Evolutionary conservation across 225 moss, liverwort and hornwort species (phyloP), one percentile per base, ranked within the genome.

Genomic region (Takakia lepidozioides): DNA sequence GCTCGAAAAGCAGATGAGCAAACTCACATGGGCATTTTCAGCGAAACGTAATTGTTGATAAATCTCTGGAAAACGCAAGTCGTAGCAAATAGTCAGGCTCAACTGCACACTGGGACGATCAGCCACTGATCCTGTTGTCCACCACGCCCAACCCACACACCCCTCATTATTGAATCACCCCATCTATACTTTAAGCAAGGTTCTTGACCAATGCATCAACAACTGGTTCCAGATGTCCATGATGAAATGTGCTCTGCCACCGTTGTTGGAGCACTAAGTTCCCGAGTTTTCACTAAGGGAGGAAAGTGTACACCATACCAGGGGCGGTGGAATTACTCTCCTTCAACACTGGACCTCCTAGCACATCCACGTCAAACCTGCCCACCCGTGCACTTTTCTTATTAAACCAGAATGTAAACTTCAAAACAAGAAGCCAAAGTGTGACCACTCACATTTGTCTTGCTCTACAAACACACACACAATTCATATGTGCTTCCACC

Each of bases 331-430:
- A 69, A 25, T 67, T 67, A 59, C 87, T 87, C 71, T 98, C 95
- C 70, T 80, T 83, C 57, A 98, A 68, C 27, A 83, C 73, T 38
- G 84, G 84, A n/a, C 95, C 95, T 35, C 90, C 87, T 41, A 74
- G 84, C 13, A 98, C 80, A 76, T 98, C 90, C 43, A 85, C 87
- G 64, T 98, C 85, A 72, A 90, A 98, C 55, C 87, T 87, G 69
- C 52, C 46, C n/a, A 28, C 51, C 21, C 29, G 8, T 46, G 46
- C 25, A 26, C 14, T 9, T 27, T 16, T 25, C 40, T 63, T 7
- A 48, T 57, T 39, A 34, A 40, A 43, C 42, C 37, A 23, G 43
- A 46, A 22, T 23, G 24, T 30, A 34, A 19, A 13, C 35, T 32
- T n/a, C n/a, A n/a, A n/a, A 32, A 32, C 11, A 7, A 6, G 32